Base-by-base conservation (phyloP, 805 yeast species). In the Teunomyces tritomae region DNA sequence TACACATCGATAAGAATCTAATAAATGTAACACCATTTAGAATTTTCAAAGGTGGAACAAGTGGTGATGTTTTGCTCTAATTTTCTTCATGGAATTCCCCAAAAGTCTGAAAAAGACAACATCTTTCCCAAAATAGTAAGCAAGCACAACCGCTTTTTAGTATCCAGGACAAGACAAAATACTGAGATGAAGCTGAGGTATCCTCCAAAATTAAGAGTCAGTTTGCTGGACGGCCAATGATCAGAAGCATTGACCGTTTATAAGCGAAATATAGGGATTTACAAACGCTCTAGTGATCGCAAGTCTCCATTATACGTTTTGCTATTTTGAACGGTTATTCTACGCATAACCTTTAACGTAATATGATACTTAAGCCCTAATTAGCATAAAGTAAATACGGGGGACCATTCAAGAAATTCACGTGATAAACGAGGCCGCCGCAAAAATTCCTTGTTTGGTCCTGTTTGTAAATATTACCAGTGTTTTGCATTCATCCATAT, bases 401-500 rank as follows among this genome's bases (percentile, higher is more conserved):
- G 34, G 34, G 43, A 28, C 16, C 40, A 39, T 45, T 45, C 9
- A 16, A 45, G 48, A 45, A 33, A 45, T 45, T 29, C 49, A 47
- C 49, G 49, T 47, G 49, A 47, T 37, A 36, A 28, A 24, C 13
- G 40, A 35, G 39, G 40, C 26, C 40, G 40, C 40, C 20, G 26
- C 40, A 28, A 29, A 24, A 34, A 35, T 30, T 26, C 8, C 47
- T 46, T 34, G 40, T 42, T 50, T 36, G 44, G 49, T 29, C 28
- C 34, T 28, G 32, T 48, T 48, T 48, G 51, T 45, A 45, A 43
- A 43, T 45, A 48, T 26, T 34, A 30, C 17, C 13, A 29, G 16
- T 52, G 51, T 52, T 52, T 47, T 44, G 48, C 43, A 42, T 45
- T 35, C 39, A 36, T 14, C 50, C 51, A 35, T 13, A 44, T 50